These are phyloP conservation scores for Podila horticola DNA, from an alignment of 192 early-diverging fungal genomes.

Conservation along the genomic window DNA sequence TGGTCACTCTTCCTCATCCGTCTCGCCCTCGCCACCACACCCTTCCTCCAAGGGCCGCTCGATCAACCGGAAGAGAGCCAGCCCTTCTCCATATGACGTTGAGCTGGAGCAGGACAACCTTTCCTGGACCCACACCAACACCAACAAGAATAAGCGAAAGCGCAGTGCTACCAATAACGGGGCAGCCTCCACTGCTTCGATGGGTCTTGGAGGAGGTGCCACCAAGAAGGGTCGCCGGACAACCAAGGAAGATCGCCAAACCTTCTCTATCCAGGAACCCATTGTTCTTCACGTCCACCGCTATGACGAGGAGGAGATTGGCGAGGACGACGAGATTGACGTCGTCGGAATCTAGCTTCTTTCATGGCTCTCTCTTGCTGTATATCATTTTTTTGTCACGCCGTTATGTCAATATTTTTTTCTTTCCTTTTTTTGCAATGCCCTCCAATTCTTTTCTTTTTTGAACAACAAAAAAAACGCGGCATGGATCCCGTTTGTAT, in stretches of 20 bases:
- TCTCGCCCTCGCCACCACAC: constrained; percentile 26
- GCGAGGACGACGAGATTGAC: constrained; percentile 49
- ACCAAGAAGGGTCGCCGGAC: constrained; percentile 23
- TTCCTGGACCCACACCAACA: constrained; percentile 9
- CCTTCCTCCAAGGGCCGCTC: constrained; percentile 23
- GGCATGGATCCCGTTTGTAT: too few relatives aligned
- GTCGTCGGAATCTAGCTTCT: constrained; percentile 32
- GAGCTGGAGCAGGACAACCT: constrained; percentile 11
- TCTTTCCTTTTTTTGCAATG: constrained; percentile 11
- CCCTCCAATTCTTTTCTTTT: neutral
- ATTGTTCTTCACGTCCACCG: constrained; percentile 12
- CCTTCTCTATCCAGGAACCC: neutral
- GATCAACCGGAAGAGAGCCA: neutral
- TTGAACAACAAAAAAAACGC: constrained; percentile 12
- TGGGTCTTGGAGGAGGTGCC: constrained; percentile 35
- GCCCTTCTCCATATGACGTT: neutral
- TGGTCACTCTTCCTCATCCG: constrained; percentile 23
- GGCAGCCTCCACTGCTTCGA: constrained; percentile 1
- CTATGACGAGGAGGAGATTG: constrained; percentile 23
- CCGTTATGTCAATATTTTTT: neutral
- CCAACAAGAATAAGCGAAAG: constrained; percentile 36
- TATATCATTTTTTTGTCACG: constrained; percentile 2
- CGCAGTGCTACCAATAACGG: constrained; percentile 10
- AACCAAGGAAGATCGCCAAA: constrained; percentile 27
- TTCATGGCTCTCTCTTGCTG: neutral